Conservation (phyloP, 2,329 filamentous ascomycete genomes). For the Dothideomycetes sp. region DNA sequence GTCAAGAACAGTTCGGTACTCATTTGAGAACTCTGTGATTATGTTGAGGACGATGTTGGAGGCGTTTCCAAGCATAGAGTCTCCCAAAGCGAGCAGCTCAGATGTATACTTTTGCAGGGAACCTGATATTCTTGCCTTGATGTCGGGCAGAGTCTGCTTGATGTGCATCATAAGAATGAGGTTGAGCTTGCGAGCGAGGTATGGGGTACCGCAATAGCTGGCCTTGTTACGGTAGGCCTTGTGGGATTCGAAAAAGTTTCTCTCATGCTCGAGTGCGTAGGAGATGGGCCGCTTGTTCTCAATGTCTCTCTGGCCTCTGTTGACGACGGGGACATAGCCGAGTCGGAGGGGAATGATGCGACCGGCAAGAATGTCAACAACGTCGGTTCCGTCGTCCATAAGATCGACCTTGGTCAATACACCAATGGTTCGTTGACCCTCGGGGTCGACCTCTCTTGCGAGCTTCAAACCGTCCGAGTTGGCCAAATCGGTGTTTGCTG, state of each 20-base stretch:
- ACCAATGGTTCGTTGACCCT: constrained; percentile 95
- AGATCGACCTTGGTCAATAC: constrained; percentile 97
- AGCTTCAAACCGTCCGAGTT: constrained; percentile 97
- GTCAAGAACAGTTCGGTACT: constrained; percentile 91
- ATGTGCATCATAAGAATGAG: constrained; percentile 99
- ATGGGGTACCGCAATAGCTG: constrained; percentile 95
- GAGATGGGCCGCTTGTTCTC: constrained; percentile 96
- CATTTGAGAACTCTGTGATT: constrained; percentile 96
- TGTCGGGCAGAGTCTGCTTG: constrained; percentile 96
- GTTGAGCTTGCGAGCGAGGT: constrained; percentile 92
- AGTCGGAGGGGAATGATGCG: constrained; percentile 90
- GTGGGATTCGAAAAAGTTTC: constrained; percentile 96
- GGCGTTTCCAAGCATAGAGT: constrained; percentile 91
- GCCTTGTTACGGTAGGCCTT: constrained; percentile 98
- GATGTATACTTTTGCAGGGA: constrained; percentile 83
- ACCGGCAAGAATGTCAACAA: constrained; percentile 95
- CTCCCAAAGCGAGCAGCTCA: constrained; percentile 74
- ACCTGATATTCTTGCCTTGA: constrained; percentile 91
- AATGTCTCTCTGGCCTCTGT: constrained; percentile 94
- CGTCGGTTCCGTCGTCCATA: constrained; percentile 97
- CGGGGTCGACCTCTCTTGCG: constrained; percentile 90
- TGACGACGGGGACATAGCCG: constrained; percentile 95
- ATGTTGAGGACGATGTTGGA: constrained; percentile 96
- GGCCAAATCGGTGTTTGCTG: constrained; percentile 94
- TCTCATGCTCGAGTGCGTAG: constrained; percentile 83